Conservation (phyloP, 2,329 filamentous ascomycete genomes). For the Pseudogymnoascus sp. region DNA sequence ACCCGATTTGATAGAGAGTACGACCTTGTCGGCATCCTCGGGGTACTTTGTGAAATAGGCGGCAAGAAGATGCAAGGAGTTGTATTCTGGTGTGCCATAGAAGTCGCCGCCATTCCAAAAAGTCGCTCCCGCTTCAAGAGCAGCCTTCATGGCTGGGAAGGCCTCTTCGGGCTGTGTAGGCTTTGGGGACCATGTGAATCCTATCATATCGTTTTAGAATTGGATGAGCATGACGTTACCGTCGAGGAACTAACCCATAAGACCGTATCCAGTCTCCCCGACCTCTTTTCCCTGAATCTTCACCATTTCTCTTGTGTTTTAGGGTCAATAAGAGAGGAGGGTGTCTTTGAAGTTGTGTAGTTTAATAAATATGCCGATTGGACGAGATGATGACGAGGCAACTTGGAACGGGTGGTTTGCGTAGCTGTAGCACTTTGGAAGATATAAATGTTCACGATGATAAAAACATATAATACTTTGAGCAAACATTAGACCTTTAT, state of each 20-base stretch:
- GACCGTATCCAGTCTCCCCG: constrained; percentile 23
- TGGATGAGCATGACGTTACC: background rate
- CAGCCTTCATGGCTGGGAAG: constrained; percentile 46
- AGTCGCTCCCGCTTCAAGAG: constrained; percentile 36
- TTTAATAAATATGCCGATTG: background rate
- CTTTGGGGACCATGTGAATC: constrained; percentile 20
- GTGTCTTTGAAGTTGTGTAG: background rate
- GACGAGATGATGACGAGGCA: background rate
- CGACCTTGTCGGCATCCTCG: constrained; percentile 51
- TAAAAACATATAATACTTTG: background rate
- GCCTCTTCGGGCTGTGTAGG: constrained; percentile 33
- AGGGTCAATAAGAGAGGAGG: background rate
- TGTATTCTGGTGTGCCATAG: constrained; percentile 52
- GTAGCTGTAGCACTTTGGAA: background rate
- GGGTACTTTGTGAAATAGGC: constrained; percentile 56
- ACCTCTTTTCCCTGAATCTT: constrained; percentile 22
- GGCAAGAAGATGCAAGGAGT: constrained; percentile 50
- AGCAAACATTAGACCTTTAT: background rate
- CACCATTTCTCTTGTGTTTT: constrained; percentile 1
- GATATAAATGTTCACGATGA: background rate
- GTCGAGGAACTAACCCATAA: constrained; percentile 15
- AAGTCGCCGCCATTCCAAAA: constrained; percentile 57
- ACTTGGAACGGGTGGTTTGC: background rate
- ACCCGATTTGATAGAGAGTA: constrained; percentile 55
- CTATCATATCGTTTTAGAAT: constrained; percentile 3